phyloP scores from a whole-genome alignment of 1,284 basidiomycete genomes.

The Heliocybe sulcata region DNA sequence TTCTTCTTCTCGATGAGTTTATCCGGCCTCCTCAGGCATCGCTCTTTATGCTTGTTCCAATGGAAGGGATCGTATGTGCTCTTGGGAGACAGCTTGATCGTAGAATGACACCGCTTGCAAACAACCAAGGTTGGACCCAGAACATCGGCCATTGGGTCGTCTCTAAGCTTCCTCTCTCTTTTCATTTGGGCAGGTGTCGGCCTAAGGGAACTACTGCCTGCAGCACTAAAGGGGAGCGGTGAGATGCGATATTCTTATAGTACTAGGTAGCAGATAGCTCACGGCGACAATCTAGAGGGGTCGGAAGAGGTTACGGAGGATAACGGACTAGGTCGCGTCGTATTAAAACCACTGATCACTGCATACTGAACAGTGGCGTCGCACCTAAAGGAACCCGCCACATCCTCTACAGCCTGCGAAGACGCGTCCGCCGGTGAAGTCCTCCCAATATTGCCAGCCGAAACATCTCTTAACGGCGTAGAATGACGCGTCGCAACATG shows the following conservation, averaged over 20 bases:
- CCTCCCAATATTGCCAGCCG: neutral
- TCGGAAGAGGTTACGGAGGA: neutral
- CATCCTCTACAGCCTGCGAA: neutral
- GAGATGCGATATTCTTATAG: neutral
- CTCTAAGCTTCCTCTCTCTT: slow-evolving; percentile 40
- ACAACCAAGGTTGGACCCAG: slow-evolving; percentile 43
- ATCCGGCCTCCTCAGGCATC: slow-evolving; percentile 36
- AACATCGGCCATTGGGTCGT: slow-evolving; percentile 45
- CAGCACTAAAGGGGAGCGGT: neutral
- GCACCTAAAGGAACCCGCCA: neutral
- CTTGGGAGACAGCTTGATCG: slow-evolving; percentile 63
- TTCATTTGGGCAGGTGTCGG: slow-evolving; percentile 22
- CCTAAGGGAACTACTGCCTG: neutral
- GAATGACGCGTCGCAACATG: neutral
- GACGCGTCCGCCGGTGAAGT: neutral
- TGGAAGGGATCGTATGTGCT: slow-evolving; percentile 60
- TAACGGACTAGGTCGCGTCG: neutral
- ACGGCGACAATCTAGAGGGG: neutral
- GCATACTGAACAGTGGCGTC: neutral
- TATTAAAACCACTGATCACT: neutral
- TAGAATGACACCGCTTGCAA: slow-evolving; percentile 46
- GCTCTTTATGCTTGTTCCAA: slow-evolving; percentile 55
- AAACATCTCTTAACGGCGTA: neutral
- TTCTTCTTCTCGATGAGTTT: slow-evolving; percentile 13
- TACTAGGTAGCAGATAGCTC: neutral